Conservation (phyloP, 2,329 filamentous ascomycete species). For the Nakataea oryzae region DNA sequence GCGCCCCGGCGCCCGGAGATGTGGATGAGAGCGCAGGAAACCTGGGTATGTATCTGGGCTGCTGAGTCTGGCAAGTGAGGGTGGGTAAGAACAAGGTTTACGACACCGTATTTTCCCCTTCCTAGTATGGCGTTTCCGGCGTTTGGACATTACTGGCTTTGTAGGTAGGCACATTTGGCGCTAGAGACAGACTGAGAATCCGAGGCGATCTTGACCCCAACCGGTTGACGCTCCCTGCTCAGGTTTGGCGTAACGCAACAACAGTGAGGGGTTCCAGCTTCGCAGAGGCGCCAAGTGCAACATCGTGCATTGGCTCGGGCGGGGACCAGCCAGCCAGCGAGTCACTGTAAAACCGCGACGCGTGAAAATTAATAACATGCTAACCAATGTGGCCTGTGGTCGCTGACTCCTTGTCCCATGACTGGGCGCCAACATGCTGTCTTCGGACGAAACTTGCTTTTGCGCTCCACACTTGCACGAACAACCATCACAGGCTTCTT, state of each 20-base stretch:
- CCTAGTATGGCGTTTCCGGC: background rate
- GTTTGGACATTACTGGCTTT: background rate
- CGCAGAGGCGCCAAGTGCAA: too few relatives aligned
- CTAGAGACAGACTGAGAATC: background rate
- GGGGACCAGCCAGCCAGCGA: background rate
- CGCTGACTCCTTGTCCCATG: too few relatives aligned
- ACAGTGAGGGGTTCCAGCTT: too few relatives aligned
- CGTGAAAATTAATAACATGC: too few relatives aligned
- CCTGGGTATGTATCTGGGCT: constrained; percentile 18
- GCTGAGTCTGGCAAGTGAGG: constrained; percentile 9
- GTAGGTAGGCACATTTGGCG: background rate
- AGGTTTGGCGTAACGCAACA: too few relatives aligned
- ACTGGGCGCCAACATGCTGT: too few relatives aligned
- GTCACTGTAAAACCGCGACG: too few relatives aligned
- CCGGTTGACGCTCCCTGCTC: too few relatives aligned
- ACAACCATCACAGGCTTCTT: background rate
- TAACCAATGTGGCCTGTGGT: too few relatives aligned
- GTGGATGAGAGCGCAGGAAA: constrained; percentile 16
- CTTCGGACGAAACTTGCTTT: background rate
- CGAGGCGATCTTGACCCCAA: background rate
- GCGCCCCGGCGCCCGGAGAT: constrained; percentile 2
- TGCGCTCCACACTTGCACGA: background rate
- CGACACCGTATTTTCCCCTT: background rate
- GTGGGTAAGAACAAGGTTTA: background rate
- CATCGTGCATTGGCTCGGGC: background rate